A percentile compares a stretch with the other conserved stretches of the same genome.
Evolutionary conservation across 2,329 filamentous ascomycete species (phyloP).

Genomic region (Colletotrichum simmondsii): DNA sequence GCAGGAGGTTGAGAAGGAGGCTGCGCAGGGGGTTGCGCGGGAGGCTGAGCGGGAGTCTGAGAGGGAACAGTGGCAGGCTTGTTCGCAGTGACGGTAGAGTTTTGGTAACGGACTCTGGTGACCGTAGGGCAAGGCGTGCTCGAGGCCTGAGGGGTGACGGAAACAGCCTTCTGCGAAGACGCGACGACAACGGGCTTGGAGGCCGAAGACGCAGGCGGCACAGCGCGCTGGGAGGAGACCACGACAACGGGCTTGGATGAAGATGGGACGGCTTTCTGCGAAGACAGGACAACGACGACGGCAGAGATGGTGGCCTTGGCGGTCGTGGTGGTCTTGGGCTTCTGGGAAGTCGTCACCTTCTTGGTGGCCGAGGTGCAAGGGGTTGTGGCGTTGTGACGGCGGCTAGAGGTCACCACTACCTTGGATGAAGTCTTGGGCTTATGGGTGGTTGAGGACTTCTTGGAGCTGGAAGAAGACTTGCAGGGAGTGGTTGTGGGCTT

Average conservation of each 20-base stretch:
- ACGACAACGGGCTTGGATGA: not conserved
- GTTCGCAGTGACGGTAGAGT: not conserved
- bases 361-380: not conserved
- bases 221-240: not conserved
- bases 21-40: not conserved
- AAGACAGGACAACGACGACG: not conserved
- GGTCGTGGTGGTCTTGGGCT: conserved; percentile 17
- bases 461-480: not conserved
- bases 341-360: conserved; percentile 1
- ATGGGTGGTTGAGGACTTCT: not conserved
- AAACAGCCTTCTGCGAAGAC: not conserved
- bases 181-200: not conserved
- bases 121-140: conserved; percentile 5
- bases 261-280: not conserved
- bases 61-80: not conserved
- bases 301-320: not conserved
- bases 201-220: not conserved
- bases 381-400: conserved; percentile 6
- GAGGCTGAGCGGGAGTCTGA: not conserved
- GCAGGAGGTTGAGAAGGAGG: not conserved
- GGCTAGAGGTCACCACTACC: conserved; percentile 2
- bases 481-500: not conserved
- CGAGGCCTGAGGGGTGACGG: not conserved
- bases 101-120: not conserved
- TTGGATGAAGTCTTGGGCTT: not conserved